Percentiles rank a stretch among this genome's conserved stretches.
Evolutionary conservation across 106 monocot species (phyloP).

Genomic region (Xerophyta viscosa): DNA sequence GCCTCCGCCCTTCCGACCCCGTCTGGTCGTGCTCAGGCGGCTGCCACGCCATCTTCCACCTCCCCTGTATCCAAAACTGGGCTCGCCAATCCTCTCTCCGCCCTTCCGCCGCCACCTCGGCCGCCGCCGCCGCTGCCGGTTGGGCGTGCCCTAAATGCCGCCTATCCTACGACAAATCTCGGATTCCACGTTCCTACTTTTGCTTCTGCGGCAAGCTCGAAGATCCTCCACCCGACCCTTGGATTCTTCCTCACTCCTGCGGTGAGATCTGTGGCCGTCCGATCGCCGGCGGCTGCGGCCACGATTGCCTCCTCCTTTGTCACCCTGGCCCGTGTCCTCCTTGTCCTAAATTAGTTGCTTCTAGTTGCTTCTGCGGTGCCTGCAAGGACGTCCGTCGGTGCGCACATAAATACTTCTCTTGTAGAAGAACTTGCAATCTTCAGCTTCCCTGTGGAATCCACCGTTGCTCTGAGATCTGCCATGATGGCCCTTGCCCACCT

Average conservation of each 20-base stretch:
- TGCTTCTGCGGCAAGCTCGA: slow-evolving; percentile 82
- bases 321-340: slow-evolving; percentile 97
- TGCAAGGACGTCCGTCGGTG: slow-evolving; percentile 53
- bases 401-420: slow-evolving; percentile 62
- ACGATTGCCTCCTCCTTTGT: slow-evolving; percentile 82
- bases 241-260: slow-evolving; percentile 95
- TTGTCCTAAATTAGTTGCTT: slow-evolving; percentile 56
- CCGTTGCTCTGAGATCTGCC: slow-evolving; percentile 58
- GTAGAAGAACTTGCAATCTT: slow-evolving; percentile 30
- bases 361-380: slow-evolving; percentile 76
- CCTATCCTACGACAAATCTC: slow-evolving; percentile 29
- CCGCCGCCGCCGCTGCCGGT: slow-evolving; percentile 11
- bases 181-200: slow-evolving; percentile 49
- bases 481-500: slow-evolving; percentile 60
- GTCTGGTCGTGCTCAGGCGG: slow-evolving; percentile 77
- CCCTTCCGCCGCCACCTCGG: slow-evolving; percentile 12
- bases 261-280: slow-evolving; percentile 59
- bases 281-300: slow-evolving; percentile 50
- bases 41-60: slow-evolving; percentile 81
- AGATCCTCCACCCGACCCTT: slow-evolving; percentile 61
- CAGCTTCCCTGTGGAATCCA: slow-evolving; percentile 43
- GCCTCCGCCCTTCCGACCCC: slow-evolving; percentile 73
- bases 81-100: slow-evolving; percentile 45
- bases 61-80: slow-evolving; percentile 87
- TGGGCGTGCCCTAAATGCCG: slow-evolving; percentile 98